phyloP scores from a whole-genome alignment of 768 basidiomycete genomes.

The Termitomyces sp. region DNA sequence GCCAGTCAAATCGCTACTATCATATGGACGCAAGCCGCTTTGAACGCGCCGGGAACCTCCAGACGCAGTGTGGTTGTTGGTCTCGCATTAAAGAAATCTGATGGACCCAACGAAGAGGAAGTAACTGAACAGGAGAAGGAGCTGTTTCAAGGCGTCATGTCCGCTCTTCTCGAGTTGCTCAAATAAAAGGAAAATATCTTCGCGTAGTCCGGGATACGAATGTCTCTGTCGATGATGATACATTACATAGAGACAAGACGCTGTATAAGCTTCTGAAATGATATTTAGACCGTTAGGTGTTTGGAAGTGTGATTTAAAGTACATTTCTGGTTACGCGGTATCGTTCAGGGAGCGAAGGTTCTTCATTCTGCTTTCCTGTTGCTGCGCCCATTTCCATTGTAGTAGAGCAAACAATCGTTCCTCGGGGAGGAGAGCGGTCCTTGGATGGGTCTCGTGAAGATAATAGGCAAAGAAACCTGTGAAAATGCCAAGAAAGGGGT shows the following conservation, averaged over 20 bases:
- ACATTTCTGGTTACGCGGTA: background rate
- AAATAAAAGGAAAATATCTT: conserved; percentile 3
- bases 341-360: conserved; percentile 44
- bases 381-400: conserved; percentile 65
- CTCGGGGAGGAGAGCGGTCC: conserved; percentile 57
- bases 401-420: conserved; percentile 53
- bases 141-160: conserved; percentile 50
- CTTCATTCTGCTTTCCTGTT: conserved; percentile 27
- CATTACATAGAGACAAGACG: background rate
- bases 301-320: background rate
- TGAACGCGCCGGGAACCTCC: conserved; percentile 35
- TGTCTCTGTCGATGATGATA: background rate
- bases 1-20: conserved; percentile 85
- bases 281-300: background rate
- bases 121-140: conserved; percentile 38
- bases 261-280: background rate
- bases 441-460: conserved; percentile 77
- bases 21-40: conserved; percentile 60
- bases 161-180: conserved; percentile 38
- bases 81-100: conserved; percentile 54
- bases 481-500: conserved; percentile 73
- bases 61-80: conserved; percentile 71
- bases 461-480: conserved; percentile 79
- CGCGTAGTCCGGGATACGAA: background rate
- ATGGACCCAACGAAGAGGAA: conserved; percentile 20